Conservation (phyloP, 73 alveolate species). For the Blepharisma stoltei region DNA sequence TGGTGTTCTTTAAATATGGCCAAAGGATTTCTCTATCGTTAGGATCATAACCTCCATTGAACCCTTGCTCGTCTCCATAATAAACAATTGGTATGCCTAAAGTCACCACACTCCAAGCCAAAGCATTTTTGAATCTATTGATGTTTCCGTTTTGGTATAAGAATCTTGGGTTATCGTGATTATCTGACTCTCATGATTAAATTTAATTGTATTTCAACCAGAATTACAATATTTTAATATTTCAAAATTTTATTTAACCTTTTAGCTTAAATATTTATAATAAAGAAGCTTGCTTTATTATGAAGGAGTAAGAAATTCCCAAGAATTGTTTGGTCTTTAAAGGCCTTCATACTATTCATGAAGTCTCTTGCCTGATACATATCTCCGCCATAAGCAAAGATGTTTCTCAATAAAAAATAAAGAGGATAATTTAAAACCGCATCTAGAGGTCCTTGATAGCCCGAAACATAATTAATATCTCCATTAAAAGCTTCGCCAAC, state of each 20-base stretch:
- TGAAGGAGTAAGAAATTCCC: constrained; percentile 43
- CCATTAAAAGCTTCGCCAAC: constrained; percentile 84
- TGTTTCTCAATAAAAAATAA: constrained; percentile 68
- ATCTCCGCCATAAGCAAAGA: constrained; percentile 50
- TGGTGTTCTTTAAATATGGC: constrained; percentile 29
- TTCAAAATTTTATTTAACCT: no score
- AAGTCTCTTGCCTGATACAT: neutral
- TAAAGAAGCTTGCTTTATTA: no score
- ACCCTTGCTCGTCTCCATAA: constrained; percentile 95
- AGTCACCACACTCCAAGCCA: constrained; percentile 68
- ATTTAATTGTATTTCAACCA: no score
- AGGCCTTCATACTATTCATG: neutral
- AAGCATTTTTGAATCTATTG: constrained; percentile 61
- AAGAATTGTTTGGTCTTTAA: constrained; percentile 30
- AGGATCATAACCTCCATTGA: constrained; percentile 94
- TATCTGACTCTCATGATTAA: no score
- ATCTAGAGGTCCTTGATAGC: constrained; percentile 74
- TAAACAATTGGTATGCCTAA: constrained; percentile 94
- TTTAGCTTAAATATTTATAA: no score
- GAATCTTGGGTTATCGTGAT: constrained; percentile 95
- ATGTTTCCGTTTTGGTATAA: constrained; percentile 44
- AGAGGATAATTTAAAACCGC: constrained; percentile 90
- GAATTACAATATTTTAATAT: no score
- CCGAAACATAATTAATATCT: constrained; percentile 55
- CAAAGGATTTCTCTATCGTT: constrained; percentile 84